These are phyloP conservation scores for Hansenula sp. DNA, from an alignment of 1,139 yeast genomes.

Conservation along the genomic window DNA sequence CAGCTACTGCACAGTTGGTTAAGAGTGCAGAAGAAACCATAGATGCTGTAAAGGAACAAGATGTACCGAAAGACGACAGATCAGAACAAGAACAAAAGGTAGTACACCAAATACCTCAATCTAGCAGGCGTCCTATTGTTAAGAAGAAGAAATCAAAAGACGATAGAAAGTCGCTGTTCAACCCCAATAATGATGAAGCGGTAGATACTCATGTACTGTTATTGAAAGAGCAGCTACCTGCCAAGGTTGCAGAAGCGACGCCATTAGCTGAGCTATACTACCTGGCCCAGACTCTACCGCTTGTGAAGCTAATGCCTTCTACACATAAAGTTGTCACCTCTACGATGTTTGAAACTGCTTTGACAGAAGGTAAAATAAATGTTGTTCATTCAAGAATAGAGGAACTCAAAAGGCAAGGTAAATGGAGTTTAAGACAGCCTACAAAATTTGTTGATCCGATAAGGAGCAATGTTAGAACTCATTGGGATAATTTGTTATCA, in stretches of 20 bases:
- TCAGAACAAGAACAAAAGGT: not conserved
- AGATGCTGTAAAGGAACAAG: no score
- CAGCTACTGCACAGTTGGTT: no score
- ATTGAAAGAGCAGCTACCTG: slow-evolving; percentile 43
- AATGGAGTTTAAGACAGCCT: slow-evolving; percentile 93
- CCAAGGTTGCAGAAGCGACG: slow-evolving; percentile 47
- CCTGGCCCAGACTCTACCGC: slow-evolving; percentile 81
- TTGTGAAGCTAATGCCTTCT: slow-evolving; percentile 74
- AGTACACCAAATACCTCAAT: not conserved
- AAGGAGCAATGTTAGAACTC: slow-evolving; percentile 36
- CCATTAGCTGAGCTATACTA: slow-evolving; percentile 85
- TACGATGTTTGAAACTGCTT: slow-evolving; percentile 76
- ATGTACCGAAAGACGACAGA: not conserved
- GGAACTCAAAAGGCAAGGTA: slow-evolving; percentile 78
- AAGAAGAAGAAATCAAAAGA: slow-evolving; percentile 21
- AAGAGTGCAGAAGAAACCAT: no score
- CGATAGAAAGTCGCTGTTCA: slow-evolving; percentile 20
- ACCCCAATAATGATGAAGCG: slow-evolving; percentile 29
- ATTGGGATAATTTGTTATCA: slow-evolving; percentile 70
- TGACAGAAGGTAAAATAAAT: slow-evolving; percentile 90
- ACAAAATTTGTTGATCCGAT: slow-evolving; percentile 67
- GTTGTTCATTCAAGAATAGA: slow-evolving; percentile 92
- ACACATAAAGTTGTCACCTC: slow-evolving; percentile 85
- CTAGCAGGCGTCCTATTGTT: slow-evolving; percentile 7
- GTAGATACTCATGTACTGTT: slow-evolving; percentile 36